Evolutionary conservation across 192 early-diverging fungal genomes (phyloP), one percentile per base, ranked within the genome.

Genomic region (Podila clonocystis): DNA sequence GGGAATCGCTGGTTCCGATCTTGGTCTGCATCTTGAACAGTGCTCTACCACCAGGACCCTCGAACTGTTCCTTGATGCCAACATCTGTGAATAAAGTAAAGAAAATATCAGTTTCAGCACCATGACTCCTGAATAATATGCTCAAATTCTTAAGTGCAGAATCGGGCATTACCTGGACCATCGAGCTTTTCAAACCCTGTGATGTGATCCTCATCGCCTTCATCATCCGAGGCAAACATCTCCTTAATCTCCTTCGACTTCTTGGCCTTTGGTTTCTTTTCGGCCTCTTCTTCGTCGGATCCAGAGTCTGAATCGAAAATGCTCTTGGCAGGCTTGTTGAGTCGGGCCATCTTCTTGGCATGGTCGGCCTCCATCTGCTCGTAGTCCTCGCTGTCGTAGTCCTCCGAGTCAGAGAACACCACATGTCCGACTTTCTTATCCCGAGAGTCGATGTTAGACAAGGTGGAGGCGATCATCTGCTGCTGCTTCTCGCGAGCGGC

Each of bases 191-290:
- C 67, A 24, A 64, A 30, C 19, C 61, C 45, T n/a, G 34, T 30
- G 20, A 12, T 38, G n/a, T 58, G 41, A 17, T 63, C 63, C 2
- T 83, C 82, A 3, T 69, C 69, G 17, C 83, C 82, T 11, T 77
- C 75, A 31, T 85, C 85, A 24, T 88, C 86, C 7, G 87, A 88
- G 34, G 75, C 85, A 74, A 88, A 88, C 85, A 88, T 87, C 67
- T 85, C 83, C 67, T 87, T 87, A 15, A 58, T 58, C n/a, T 67
- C 78, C 15, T 62, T 66, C 13, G 59, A 52, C 52, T 70, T 67
- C 30, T 80, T 83, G 12, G 59, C 33, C 28, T 26, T 24, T 4
- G 9, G 22, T 11, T n/a, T 57, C 19, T 57, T 28, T 28, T 17
- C 29, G 22, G 48, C 33, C 22, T 67, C 63, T 4, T 68, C 60